Evolutionary conservation across 2,329 filamentous ascomycete genomes (phyloP).

Genomic region (Orbilia oligospora): DNA sequence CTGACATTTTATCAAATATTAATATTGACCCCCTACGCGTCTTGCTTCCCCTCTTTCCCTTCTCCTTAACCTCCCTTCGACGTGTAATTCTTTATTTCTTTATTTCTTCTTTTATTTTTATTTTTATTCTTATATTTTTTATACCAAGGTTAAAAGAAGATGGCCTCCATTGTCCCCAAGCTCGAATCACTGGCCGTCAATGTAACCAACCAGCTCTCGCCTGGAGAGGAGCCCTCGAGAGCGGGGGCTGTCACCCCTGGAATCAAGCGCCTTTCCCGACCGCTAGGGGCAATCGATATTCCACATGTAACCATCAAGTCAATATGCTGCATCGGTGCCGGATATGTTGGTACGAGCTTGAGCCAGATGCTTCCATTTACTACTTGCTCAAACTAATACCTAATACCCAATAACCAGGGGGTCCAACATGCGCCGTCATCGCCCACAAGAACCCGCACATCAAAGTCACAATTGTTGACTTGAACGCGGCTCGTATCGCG

Average conservation of each 20-base stretch:
- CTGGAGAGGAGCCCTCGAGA: constrained; percentile 55
- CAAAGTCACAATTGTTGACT: constrained; percentile 81
- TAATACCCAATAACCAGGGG: constrained; percentile 70
- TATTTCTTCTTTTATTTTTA: no score
- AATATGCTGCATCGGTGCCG: constrained; percentile 81
- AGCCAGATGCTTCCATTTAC: no score
- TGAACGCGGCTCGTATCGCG: constrained; percentile 76
- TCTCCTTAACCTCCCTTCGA: neutral
- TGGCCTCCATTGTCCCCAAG: constrained; percentile 51
- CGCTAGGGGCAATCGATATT: constrained; percentile 62
- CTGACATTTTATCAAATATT: neutral
- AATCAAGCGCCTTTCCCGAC: constrained; percentile 61
- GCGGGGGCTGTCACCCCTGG: constrained; percentile 60
- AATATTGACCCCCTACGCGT: neutral
- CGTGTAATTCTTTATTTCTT: no score
- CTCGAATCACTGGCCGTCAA: constrained; percentile 52
- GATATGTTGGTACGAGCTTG: constrained; percentile 78
- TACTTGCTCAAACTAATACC: no score
- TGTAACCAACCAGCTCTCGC: constrained; percentile 39
- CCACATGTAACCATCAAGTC: constrained; percentile 69
- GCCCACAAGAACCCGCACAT: constrained; percentile 80
- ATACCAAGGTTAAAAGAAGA: no score
- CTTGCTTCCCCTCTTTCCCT: neutral
- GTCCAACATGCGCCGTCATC: constrained; percentile 81
- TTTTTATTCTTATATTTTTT: no score